Percentiles rank a stretch among this genome's conserved stretches.
phyloP scores from a whole-genome alignment of 2,329 filamentous ascomycete genomes.

The Sclerotinia sclerotiorum region DNA sequence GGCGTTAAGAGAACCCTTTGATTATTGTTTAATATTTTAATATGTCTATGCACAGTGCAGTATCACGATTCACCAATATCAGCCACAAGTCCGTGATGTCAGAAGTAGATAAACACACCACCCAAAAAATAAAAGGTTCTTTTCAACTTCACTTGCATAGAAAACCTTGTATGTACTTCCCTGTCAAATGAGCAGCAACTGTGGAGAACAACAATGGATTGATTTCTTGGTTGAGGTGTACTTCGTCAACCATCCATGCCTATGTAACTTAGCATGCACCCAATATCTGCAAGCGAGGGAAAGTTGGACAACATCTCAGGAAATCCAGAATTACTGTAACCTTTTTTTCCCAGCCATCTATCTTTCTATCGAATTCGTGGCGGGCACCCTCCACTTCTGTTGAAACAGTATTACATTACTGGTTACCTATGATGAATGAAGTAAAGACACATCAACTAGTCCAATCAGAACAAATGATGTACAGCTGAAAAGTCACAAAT shows the following conservation, averaged over 20 bases:
- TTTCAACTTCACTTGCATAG: neutral
- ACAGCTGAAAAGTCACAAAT: neutral
- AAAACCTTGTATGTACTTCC: neutral
- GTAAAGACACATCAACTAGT: slow-evolving; percentile 9
- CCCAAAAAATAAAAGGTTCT: neutral
- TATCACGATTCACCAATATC: neutral
- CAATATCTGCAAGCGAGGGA: slow-evolving; percentile 9
- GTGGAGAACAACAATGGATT: neutral
- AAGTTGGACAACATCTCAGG: neutral
- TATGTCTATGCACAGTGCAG: neutral
- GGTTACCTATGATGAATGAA: neutral
- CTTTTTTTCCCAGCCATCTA: slow-evolving; percentile 6
- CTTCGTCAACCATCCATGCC: neutral
- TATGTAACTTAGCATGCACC: neutral
- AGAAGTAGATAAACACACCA: neutral
- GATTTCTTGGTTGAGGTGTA: slow-evolving; percentile 8
- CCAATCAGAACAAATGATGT: neutral
- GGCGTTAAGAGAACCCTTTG: neutral
- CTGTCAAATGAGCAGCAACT: too few species aligned
- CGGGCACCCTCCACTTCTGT: neutral
- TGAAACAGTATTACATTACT: neutral
- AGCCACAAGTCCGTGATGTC: slow-evolving; percentile 15
- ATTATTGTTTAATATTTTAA: neutral
- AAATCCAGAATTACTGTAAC: neutral
- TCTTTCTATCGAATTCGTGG: slow-evolving; percentile 5